Evolutionary conservation across 2,329 filamentous ascomycete genomes (phyloP).

Genomic region (Hypoxylon sp.): DNA sequence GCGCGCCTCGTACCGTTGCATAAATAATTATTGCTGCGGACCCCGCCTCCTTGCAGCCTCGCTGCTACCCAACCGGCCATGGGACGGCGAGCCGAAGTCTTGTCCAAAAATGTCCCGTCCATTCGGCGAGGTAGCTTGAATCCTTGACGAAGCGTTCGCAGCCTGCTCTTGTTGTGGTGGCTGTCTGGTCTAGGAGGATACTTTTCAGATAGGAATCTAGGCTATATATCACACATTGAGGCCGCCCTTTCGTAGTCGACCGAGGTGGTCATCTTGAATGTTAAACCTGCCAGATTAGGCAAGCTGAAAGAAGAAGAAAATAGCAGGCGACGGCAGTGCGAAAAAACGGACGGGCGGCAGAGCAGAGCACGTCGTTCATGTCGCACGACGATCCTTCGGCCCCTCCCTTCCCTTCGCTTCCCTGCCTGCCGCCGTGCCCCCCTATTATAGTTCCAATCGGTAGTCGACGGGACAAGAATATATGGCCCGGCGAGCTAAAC

Average conservation of each 20-base stretch:
- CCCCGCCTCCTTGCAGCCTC: conserved; percentile 28
- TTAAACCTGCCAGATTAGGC: conserved; percentile 2
- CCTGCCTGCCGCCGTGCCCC: not conserved
- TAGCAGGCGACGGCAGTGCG: not conserved
- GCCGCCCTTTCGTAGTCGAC: not conserved
- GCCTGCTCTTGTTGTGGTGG: not conserved
- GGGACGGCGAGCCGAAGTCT: conserved; percentile 7
- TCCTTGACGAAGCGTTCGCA: too few relatives aligned
- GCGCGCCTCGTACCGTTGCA: not conserved
- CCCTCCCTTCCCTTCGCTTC: not conserved
- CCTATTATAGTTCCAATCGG: conserved; percentile 6
- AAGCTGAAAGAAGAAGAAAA: too few relatives aligned
- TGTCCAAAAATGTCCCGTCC: not conserved
- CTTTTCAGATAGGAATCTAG: not conserved
- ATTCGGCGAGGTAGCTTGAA: too few relatives aligned
- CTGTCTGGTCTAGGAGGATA: not conserved
- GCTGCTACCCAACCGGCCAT: conserved; percentile 20
- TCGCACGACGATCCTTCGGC: conserved; percentile 14
- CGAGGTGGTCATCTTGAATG: not conserved
- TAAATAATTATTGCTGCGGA: conserved; percentile 22
- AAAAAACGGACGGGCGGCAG: conserved; percentile 6
- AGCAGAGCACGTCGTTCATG: conserved; percentile 3
- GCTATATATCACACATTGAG: not conserved
- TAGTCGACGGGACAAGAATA: not conserved
- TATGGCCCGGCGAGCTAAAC: conserved; percentile 2